Percentiles rank a stretch among this genome's conserved stretches.
Evolutionary conservation across 345 rosid genomes (phyloP).

Genomic region (Citrus hindsii): DNA sequence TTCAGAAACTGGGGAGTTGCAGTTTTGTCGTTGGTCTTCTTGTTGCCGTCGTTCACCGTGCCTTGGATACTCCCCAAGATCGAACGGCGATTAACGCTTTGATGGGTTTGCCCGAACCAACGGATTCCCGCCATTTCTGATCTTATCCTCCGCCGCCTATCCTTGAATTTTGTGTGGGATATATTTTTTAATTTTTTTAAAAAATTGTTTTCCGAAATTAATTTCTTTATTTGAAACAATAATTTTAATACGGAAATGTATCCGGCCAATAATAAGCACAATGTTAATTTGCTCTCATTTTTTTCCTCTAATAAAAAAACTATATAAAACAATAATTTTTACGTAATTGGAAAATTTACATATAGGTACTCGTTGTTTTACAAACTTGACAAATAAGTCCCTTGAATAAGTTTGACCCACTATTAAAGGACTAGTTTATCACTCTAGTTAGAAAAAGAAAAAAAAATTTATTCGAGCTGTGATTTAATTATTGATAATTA

Average conservation of each 20-base stretch:
- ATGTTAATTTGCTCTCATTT: not conserved
- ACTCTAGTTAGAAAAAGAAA: no score
- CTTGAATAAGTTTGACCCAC: no score
- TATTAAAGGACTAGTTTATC: no score
- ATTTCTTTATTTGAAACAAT: not conserved
- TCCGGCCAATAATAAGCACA: not conserved
- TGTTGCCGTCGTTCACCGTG: slow-evolving; percentile 19
- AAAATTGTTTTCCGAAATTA: not conserved
- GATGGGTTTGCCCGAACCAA: not conserved
- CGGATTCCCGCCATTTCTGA: slow-evolving; percentile 38
- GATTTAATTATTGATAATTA: no score
- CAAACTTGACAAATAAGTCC: not conserved
- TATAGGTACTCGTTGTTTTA: not conserved
- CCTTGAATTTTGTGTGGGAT: not conserved
- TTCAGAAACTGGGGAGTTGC: slow-evolving; percentile 48
- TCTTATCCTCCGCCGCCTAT: not conserved
- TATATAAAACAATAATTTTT: no score
- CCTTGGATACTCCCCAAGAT: slow-evolving; percentile 33
- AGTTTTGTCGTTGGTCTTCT: not conserved
- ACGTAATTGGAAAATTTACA: no score
- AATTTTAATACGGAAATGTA: no score
- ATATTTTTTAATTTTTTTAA: not conserved
- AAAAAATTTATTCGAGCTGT: no score
- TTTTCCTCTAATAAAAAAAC: no score
- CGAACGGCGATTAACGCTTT: not conserved